phyloP scores from a whole-genome alignment of 2,329 filamentous ascomycete genomes.

The Neoarthrinium moseri region DNA sequence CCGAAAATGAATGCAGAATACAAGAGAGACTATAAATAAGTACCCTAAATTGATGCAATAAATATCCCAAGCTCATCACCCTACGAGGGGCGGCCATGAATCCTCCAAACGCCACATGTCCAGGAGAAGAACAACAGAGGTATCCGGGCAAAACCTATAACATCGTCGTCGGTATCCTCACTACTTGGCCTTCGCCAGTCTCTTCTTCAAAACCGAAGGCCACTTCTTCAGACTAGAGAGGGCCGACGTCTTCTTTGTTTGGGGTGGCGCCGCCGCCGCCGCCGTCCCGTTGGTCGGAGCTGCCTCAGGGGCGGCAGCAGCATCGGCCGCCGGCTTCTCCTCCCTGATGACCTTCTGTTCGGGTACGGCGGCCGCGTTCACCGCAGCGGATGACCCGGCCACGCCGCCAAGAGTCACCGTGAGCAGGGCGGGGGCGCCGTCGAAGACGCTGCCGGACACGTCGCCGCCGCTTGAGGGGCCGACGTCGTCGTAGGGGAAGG shows the following conservation, averaged over 20 bases:
- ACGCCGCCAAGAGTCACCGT: conserved; percentile 55
- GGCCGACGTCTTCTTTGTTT: not conserved
- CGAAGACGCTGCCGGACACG: conserved; percentile 62
- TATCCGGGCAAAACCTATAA: too few species aligned
- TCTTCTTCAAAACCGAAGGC: not conserved
- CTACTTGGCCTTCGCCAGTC: not conserved
- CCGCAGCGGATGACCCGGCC: not conserved
- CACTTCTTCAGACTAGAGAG: not conserved
- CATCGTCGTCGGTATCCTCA: too few species aligned
- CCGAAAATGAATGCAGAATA: too few species aligned
- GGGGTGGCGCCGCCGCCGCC: too few species aligned
- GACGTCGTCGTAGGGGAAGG: conserved; percentile 73
- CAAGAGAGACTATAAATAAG: too few species aligned
- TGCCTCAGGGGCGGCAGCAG: not conserved
- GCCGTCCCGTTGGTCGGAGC: not conserved
- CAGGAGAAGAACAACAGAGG: too few species aligned
- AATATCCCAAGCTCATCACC: too few species aligned
- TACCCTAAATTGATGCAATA: too few species aligned
- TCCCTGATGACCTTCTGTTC: not conserved
- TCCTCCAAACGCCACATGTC: too few species aligned
- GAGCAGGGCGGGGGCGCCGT: conserved; percentile 52
- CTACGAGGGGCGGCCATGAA: too few species aligned
- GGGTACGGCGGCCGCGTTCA: not conserved
- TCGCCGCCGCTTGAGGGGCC: conserved; percentile 51
- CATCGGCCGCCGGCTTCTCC: not conserved